Percentiles rank a stretch among this genome's conserved stretches.
These are phyloP conservation scores for Polymyxa betae DNA, from an alignment of 208 protist genomes.

Conservation along the genomic window DNA sequence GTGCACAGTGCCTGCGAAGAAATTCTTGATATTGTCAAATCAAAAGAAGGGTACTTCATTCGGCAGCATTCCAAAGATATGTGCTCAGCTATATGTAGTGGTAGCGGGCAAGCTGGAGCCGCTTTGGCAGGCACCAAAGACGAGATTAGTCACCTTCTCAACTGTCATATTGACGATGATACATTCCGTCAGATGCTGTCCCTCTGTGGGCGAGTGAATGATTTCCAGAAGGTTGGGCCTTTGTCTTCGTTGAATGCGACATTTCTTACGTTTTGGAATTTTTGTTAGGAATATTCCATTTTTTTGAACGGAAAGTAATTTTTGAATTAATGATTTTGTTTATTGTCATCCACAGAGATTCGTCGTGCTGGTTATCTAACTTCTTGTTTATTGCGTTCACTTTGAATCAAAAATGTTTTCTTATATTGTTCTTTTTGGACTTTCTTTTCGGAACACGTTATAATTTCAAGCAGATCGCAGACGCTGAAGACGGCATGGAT, in stretches of 20 bases:
- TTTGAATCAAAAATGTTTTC: neutral
- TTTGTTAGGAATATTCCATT: too few relatives aligned
- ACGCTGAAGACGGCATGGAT: conserved; percentile 69
- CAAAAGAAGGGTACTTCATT: conserved; percentile 68
- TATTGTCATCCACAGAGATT: too few relatives aligned
- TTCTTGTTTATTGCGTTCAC: neutral
- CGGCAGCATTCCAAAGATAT: conserved; percentile 59
- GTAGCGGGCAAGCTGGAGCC: neutral
- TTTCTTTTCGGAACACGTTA: conserved; percentile 24
- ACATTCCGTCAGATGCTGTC: conserved; percentile 68
- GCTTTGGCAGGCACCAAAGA: conserved; percentile 68
- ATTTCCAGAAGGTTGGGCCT: neutral
- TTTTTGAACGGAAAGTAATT: too few relatives aligned
- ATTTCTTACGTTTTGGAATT: too few relatives aligned
- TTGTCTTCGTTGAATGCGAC: neutral
- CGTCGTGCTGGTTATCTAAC: neutral
- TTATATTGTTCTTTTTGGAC: neutral
- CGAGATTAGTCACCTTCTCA: conserved; percentile 70
- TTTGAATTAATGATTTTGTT: too few relatives aligned
- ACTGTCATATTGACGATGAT: conserved; percentile 64
- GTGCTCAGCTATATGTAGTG: too few relatives aligned
- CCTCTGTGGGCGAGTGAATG: conserved; percentile 12
- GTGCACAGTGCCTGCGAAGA: conserved; percentile 81
- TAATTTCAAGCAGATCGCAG: neutral
- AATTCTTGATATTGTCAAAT: conserved; percentile 78